phyloP scores from a whole-genome alignment of 768 basidiomycete genomes.

The Calocybe cyanea region DNA sequence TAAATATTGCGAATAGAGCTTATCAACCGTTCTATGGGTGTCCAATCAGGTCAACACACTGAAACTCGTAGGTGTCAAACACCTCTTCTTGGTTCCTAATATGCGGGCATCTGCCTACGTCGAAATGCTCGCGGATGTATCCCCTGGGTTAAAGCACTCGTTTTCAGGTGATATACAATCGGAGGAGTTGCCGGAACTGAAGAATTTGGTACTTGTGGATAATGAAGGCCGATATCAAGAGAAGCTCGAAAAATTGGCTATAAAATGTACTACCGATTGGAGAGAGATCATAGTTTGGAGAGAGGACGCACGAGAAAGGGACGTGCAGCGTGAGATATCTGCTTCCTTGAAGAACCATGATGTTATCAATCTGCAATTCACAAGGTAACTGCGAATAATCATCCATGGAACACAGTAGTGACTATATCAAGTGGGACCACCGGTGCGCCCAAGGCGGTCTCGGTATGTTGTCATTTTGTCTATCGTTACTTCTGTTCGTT shows the following conservation, averaged over 20 bases:
- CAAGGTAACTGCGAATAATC: slow-evolving; percentile 45
- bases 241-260: slow-evolving; percentile 36
- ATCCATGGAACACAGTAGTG: too few species aligned
- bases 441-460: slow-evolving; percentile 78
- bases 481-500: neutral
- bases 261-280: slow-evolving; percentile 63
- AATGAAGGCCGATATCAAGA: slow-evolving; percentile 40
- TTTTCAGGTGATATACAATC: slow-evolving; percentile 55
- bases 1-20: too few species aligned
- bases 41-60: slow-evolving; percentile 51
- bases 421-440: slow-evolving; percentile 62
- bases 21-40: slow-evolving; percentile 4
- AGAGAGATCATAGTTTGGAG: slow-evolving; percentile 69
- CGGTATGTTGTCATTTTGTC: slow-evolving; percentile 40
- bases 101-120: slow-evolving; percentile 66
- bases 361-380: slow-evolving; percentile 81
- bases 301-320: slow-evolving; percentile 42
- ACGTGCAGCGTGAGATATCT: slow-evolving; percentile 38
- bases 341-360: slow-evolving; percentile 54
- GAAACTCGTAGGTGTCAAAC: slow-evolving; percentile 59
- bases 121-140: slow-evolving; percentile 50
- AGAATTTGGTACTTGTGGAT: slow-evolving; percentile 64
- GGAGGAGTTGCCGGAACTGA: slow-evolving; percentile 55
- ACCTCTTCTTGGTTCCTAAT: slow-evolving; percentile 69
- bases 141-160: slow-evolving; percentile 51